Conservation (phyloP, 257 asterid genomes). For the Solanum etuberosum region DNA sequence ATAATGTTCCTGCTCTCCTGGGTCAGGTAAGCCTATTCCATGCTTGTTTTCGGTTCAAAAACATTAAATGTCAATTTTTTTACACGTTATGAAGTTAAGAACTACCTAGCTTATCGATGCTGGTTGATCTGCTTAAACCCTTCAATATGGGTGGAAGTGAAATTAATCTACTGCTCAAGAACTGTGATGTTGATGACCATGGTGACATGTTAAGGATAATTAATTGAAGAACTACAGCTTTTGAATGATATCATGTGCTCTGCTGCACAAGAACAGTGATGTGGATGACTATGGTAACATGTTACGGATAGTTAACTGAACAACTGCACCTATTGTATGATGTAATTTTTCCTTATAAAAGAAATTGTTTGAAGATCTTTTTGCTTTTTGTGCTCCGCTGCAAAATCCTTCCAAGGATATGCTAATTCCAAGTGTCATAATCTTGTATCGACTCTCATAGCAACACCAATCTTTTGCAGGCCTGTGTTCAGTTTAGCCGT, state of each 20-base stretch:
- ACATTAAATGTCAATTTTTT: background rate
- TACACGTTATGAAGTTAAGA: background rate
- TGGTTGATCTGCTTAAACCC: background rate
- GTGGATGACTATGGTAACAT: background rate
- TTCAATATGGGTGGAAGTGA: background rate
- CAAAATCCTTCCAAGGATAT: background rate
- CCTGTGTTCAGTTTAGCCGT: slow-evolving; percentile 88
- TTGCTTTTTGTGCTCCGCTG: background rate
- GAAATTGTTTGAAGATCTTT: background rate
- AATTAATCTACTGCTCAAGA: background rate
- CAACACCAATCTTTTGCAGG: slow-evolving; percentile 41
- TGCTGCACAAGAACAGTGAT: background rate
- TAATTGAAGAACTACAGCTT: background rate
- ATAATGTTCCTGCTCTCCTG: slow-evolving; percentile 93
- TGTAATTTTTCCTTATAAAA: background rate
- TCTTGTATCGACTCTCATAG: background rate
- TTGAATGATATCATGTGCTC: background rate
- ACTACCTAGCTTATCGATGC: background rate
- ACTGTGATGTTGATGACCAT: background rate
- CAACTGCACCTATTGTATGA: background rate
- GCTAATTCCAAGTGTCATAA: background rate
- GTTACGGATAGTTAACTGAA: background rate
- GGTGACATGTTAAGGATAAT: background rate
- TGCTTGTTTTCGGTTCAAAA: background rate
- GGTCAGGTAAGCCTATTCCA: slow-evolving; percentile 64